Base-by-base conservation (phyloP, 768 basidiomycete genomes). In the Lactarius evosmus region DNA sequence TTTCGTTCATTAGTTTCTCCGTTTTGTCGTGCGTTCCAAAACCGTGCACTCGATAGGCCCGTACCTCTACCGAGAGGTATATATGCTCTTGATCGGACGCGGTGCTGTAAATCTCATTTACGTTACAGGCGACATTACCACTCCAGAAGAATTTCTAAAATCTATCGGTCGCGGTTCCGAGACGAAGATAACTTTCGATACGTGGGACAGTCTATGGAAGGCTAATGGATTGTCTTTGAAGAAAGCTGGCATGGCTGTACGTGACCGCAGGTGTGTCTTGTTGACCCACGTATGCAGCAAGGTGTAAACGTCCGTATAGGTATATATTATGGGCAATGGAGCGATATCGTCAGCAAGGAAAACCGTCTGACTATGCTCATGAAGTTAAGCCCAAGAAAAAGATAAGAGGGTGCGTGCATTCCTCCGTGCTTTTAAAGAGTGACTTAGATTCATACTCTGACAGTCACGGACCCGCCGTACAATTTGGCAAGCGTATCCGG, bases 251-350 rank as follows among this genome's bases (percentile, higher is more conserved):
- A 60, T 94, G 9, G 75, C 76, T 41, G 83, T 89, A 32, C 79
- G 79, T 70, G 91, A 93, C 69, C 80, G 91, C 71, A 85, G 86
- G 92, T 87, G 69, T 60, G 83, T 75, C 33, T 30, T 27, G 38
- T 30, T 52, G 19, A 11, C 52, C 7, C 27, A 29, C 40, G 17
- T 16, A 27, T 32, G 11, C 14, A 50, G 33, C 38, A 50, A 19
- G 38, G 57, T 63, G 36, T 57, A 30, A 52, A 33, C 19, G 32
- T 14, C 17, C 19, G 41, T 25, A 30, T 62, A 93, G 92, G 71
- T 94, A 94, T 70, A 84, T 93, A 61, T 76, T 93, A 8, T 93
- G 91, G 92, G 86, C 86, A 69, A 85, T 91, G 85, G 85, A 90
- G 71, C 93, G 91, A 71, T 94, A 81, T 73, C 81, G 89, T 29